These are phyloP conservation scores for Ormosia semicastrata DNA, from an alignment of 306 rosid genomes.

Conservation along the genomic window DNA sequence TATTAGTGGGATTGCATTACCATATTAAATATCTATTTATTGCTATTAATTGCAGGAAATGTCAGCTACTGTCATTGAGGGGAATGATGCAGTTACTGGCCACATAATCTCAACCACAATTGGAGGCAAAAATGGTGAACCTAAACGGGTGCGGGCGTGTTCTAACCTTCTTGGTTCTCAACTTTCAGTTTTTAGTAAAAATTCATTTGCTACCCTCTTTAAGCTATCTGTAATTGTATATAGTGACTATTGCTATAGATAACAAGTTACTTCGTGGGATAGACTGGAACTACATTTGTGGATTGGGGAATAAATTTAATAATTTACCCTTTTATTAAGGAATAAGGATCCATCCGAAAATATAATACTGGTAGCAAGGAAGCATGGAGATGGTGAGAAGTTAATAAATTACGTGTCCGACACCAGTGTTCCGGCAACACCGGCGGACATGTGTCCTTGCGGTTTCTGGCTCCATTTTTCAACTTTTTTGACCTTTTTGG, in stretches of 20 bases:
- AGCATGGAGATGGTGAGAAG: not conserved
- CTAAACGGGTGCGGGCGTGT: constrained; percentile 63
- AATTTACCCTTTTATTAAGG: not conserved
- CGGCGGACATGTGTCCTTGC: not conserved
- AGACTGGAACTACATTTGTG: not conserved
- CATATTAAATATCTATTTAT: constrained; percentile 8
- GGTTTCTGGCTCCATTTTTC: no score
- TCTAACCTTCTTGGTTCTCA: constrained; percentile 12
- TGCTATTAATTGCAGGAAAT: constrained; percentile 68
- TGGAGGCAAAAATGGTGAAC: constrained; percentile 96
- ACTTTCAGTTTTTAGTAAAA: not conserved
- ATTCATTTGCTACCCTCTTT: not conserved
- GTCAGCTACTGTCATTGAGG: constrained; percentile 66
- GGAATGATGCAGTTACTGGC: constrained; percentile 84
- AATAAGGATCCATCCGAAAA: not conserved
- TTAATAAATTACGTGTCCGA: not conserved
- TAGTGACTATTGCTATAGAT: not conserved
- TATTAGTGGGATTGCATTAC: not conserved
- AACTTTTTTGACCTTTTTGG: no score
- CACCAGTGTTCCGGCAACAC: not conserved
- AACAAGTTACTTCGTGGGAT: not conserved
- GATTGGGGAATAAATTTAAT: not conserved
- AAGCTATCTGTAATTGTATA: not conserved
- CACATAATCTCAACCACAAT: constrained; percentile 93
- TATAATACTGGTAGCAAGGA: not conserved